Base-by-base conservation (phyloP, 1,284 basidiomycete species). In the Melanopsichium pennsylvanicum region DNA sequence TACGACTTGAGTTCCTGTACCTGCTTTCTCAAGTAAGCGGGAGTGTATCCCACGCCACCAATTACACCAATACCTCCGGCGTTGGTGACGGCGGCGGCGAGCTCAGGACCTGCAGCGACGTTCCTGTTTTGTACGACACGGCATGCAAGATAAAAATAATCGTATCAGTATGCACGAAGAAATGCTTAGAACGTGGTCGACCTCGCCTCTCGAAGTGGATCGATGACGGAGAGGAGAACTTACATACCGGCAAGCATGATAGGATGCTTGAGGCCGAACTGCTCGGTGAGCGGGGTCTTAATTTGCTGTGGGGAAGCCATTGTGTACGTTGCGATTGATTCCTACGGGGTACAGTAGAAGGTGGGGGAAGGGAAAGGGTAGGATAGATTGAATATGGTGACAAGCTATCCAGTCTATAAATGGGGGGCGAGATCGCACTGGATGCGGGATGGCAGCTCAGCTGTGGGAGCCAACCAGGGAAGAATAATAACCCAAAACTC, bases 221-320 rank as follows among this genome's bases (percentile, higher is more conserved):
- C 15, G 39, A 40, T 22, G 38, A 15, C 7, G 13, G 13, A 13
- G 27, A 8, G 27, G n/a, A 26, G 3, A 16, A 68, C 61, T 52
- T 41, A 64, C 67, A 70, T 63, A 54, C 90, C 91, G 52, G 93
- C 92, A 23, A 95, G 88, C 61, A 94, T 82, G 71, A 95, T 86
- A 39, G 92, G 92, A 80, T 95, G 92, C 81, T 89, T 86, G 82
- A 94, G 88, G 55, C 87, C 87, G 82, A 95, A 67, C 29, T 37
- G 48, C 52, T 64, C 58, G 33, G 74, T 76, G 38, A 76, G 64
- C 22, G 56, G 60, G 10, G 71, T 73, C 54, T 61, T 68, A 66
- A 73, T 73, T 47, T 64, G 54, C 45, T 71, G 69, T 23, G 69
- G 29, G 26, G 63, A 71, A 31, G 72, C 54, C 72, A 74, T 68